Evolutionary conservation across 768 basidiomycete genomes (phyloP).

Genomic region (Russula lepida): DNA sequence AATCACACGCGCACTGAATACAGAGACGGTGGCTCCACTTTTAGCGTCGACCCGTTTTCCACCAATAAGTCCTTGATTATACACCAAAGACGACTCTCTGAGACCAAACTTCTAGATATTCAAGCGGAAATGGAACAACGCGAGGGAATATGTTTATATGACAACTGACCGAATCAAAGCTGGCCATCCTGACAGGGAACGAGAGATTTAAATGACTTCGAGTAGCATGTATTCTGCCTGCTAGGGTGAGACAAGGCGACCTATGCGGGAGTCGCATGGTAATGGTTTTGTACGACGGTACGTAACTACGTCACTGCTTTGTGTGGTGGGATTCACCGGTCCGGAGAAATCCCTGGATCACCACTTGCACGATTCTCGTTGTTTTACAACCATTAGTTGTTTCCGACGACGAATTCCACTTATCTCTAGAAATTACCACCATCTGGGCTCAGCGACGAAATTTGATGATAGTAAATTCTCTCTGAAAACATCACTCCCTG

Average conservation of each 20-base stretch:
- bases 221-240: neutral
- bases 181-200: conserved; percentile 6
- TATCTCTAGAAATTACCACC: no score
- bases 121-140: neutral
- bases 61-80: conserved; percentile 68
- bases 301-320: no score
- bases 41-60: conserved; percentile 84
- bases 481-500: neutral
- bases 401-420: no score
- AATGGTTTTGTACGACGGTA: neutral
- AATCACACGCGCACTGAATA: conserved; percentile 53
- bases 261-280: conserved; percentile 6
- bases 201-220: neutral
- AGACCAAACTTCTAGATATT: conserved; percentile 30
- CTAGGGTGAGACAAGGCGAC: neutral
- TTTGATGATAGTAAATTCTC: neutral
- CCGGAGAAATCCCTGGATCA: no score
- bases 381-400: no score
- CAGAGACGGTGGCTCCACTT: conserved; percentile 59
- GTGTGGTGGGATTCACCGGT: neutral
- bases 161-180: conserved; percentile 3
- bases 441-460: neutral
- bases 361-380: no score
- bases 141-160: neutral
- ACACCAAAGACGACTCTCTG: conserved; percentile 68